Base-by-base conservation (phyloP, 2,329 filamentous ascomycete genomes). In the Westerdykella sp. region DNA sequence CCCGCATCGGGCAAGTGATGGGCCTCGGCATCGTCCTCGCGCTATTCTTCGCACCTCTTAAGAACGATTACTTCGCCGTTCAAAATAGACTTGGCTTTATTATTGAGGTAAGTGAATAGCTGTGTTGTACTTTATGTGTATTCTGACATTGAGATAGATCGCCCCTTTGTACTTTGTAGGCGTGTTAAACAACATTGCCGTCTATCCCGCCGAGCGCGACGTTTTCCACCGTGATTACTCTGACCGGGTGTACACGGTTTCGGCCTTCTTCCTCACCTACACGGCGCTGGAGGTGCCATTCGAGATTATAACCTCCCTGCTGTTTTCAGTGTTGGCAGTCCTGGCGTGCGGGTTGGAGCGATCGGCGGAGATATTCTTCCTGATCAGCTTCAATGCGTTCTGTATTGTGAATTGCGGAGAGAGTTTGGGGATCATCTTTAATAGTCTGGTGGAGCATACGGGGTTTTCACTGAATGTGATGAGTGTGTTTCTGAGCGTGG, bases 151-250 rank as follows among this genome's bases (percentile, higher is more conserved):
- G 18, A 21, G 18, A 21, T 21, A 21, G 57, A 74, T 88, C 23
- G 78, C 80, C 1, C 81, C 84, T 0, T 78, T 86, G 30, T 85
- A 85, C 63, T 85, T 85, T 53, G 78, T 86, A 2, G 85, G 85
- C 22, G 87, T 89, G 84, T 73, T 89, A 11, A 84, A 89, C 62
- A 88, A 88, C 55, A 81, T 88, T 4, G 83, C 84, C 3, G 74
- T 86, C 6, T 88, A 88, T 56, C 85, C 85, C 0, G 70, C 70
- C 34, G 85, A 88, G 57, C 75, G 83, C 4, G 83, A 87, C 44
- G 84, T 88, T 0, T 89, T 88, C 61, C 87, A 88, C 57, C 77
- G 82, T 51, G 85, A 90, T 66, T 78, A 85, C 53, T 83, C 83
- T 47, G 85, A 90, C 61, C 76, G 78, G 6, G 80, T 84, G 2